Percentiles rank a stretch among this genome's conserved stretches.
These are phyloP conservation scores for Penicillium paradoxum DNA, from an alignment of 495 filamentous ascomycete species.

Conservation along the genomic window DNA sequence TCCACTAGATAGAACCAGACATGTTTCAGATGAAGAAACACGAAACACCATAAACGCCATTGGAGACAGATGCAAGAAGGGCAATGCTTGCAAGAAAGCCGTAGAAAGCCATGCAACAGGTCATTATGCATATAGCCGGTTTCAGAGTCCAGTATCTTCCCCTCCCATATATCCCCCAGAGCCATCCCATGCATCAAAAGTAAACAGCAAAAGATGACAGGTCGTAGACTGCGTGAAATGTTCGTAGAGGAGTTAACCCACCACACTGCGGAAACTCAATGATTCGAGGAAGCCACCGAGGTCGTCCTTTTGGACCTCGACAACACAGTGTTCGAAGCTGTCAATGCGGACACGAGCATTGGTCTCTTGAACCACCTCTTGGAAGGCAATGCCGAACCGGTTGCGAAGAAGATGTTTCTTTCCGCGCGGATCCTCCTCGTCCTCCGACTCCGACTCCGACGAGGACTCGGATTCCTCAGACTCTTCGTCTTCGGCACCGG, in stretches of 20 bases:
- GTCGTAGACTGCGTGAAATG: constrained; percentile 29
- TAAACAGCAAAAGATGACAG: constrained; percentile 18
- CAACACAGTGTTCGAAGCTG: constrained; percentile 94
- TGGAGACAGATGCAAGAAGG: constrained; percentile 25
- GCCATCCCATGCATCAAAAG: constrained; percentile 15
- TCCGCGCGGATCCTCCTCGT: constrained; percentile 51
- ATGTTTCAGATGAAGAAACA: constrained; percentile 1
- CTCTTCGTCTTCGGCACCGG: constrained; percentile 52
- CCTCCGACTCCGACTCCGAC: constrained; percentile 52
- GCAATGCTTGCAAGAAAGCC: constrained; percentile 17
- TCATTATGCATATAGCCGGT: constrained; percentile 14
- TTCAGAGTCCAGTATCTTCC: constrained; percentile 13
- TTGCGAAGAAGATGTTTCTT: constrained; percentile 70
- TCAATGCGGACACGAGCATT: constrained; percentile 87
- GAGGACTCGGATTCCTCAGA: constrained; percentile 59
- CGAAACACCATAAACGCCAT: constrained; percentile 18
- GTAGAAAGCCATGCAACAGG: constrained; percentile 16
- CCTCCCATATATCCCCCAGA: constrained; percentile 13
- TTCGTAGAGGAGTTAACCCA: constrained; percentile 53
- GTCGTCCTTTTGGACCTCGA: constrained; percentile 95
- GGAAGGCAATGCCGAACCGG: constrained; percentile 90
- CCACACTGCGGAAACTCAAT: constrained; percentile 84
- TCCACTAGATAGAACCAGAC: constrained; percentile 12
- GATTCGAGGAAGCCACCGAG: constrained; percentile 85
- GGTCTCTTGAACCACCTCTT: constrained; percentile 90